A percentile compares a stretch with the other conserved stretches of the same genome.
phyloP scores from a whole-genome alignment of 352 stramenopile genomes.

The Globisporangium echinulatum region DNA sequence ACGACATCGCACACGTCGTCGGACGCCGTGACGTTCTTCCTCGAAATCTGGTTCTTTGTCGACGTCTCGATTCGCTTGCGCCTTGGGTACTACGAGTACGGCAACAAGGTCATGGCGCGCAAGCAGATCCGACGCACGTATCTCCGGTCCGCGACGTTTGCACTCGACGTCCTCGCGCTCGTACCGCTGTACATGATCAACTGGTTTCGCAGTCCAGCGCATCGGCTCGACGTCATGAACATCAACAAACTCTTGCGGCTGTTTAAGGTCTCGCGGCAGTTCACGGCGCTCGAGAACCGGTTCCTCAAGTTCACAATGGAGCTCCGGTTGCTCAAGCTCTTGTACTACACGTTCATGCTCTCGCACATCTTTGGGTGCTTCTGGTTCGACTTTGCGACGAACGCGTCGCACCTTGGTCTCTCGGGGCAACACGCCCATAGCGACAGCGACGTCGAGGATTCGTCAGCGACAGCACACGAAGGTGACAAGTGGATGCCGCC shows the following conservation, averaged over 20 bases:
- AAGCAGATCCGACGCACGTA: constrained; percentile 22
- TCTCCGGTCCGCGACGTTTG: constrained; percentile 23
- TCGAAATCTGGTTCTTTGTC: constrained; percentile 34
- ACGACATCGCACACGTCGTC: constrained; percentile 12
- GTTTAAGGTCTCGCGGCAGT: constrained; percentile 28
- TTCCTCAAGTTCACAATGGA: constrained; percentile 35
- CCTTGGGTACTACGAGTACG: constrained; percentile 35
- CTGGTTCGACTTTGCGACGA: constrained; percentile 40
- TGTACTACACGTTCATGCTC: constrained; percentile 42
- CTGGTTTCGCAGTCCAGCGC: constrained; percentile 10
- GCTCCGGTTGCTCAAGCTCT: constrained; percentile 34
- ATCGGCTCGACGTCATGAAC: constrained; percentile 30
- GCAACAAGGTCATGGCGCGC: constrained; percentile 45
- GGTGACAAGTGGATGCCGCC: constrained; percentile 23
- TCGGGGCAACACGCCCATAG: not conserved
- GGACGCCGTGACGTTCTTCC: constrained; percentile 18
- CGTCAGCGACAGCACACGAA: constrained; percentile 14
- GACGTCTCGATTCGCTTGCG: constrained; percentile 32
- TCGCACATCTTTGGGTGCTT: constrained; percentile 42
- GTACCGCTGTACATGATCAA: constrained; percentile 32
- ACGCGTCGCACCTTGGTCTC: constrained; percentile 17
- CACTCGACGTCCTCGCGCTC: constrained; percentile 30
- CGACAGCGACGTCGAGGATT: not conserved
- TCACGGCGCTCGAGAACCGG: constrained; percentile 28
- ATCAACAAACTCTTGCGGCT: constrained; percentile 43